Evolutionary conservation across 139 green algal species (phyloP), one percentile per base, ranked within the genome.

Genomic region (Chlamydomonas sp.): DNA sequence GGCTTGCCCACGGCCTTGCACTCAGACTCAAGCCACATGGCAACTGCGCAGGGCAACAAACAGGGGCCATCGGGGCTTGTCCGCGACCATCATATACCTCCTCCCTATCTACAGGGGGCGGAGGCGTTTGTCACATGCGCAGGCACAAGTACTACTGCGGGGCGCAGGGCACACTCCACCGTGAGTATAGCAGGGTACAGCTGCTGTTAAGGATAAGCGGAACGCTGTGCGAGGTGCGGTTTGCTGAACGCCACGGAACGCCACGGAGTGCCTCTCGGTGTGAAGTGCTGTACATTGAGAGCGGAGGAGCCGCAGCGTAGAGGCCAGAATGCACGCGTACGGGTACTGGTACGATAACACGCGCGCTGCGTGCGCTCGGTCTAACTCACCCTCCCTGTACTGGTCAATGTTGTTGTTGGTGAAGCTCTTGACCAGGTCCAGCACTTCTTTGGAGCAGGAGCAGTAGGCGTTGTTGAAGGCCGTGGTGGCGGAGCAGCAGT

Each of bases 401-500:
- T 75, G 63, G 57, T 78, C 57, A 4, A 91, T 62, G 31, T 88
- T 77, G 77, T 88, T 83, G 77, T 88, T 88, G 58, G 88, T 91
- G 77, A 89, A 91, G 5, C 59, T 76, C 75, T 88, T 86, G 61
- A 91, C 64, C 66, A 88, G 64, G 59, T 84, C 83, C 62, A 91
- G 87, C 49, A 91, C 76, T 12, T 66, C 63, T 9, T 74, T 7
- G 0, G 67, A 64, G 78, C 86, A 90, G 72, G 73, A 86, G 71
- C 86, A 90, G 64, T 83, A 80, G 18, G 81, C 81, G 59, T 86
- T 71, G 60, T 86, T 78, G 71, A 86, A 86, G 69, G 12, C 66
- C 3, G 49, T 14, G 49, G 81, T 71, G 17, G 81, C 81, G 5
- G 18, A 18, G 69, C 81, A 86, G 68, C 81, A 86, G 59, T 12